Evolutionary conservation across 31 red algal genomes (phyloP).

Genomic region (Endocladia muricata): DNA sequence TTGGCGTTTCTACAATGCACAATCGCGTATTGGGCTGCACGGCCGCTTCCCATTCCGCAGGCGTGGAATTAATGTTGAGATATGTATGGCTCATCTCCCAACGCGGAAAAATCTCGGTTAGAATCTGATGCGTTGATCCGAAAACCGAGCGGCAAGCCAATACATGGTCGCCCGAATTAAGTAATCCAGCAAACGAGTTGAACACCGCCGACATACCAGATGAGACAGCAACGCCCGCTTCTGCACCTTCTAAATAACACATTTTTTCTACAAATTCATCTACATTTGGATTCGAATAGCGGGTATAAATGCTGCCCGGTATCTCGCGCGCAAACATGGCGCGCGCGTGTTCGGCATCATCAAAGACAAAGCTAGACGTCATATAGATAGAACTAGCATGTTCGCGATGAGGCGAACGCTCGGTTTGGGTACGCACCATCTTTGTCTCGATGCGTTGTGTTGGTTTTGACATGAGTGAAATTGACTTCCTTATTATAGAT

Average conservation of each 20-base stretch:
- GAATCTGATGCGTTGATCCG: not conserved
- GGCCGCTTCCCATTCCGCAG: too few species aligned
- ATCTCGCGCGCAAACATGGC: not conserved
- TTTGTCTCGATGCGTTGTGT: too few species aligned
- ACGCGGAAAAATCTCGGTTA: not conserved
- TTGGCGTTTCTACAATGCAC: too few species aligned
- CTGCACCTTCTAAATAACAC: not conserved
- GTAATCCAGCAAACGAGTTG: not conserved
- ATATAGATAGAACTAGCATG: not conserved
- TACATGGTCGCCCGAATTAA: not conserved
- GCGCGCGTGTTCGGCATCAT: not conserved
- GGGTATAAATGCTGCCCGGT: not conserved
- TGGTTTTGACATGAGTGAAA: too few species aligned
- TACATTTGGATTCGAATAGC: not conserved
- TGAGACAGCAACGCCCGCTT: not conserved
- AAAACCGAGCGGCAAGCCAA: not conserved
- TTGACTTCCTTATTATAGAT: too few species aligned
- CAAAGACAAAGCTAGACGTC: not conserved
- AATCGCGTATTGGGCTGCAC: too few species aligned
- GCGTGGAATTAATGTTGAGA: too few species aligned
- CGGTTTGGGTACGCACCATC: too few species aligned
- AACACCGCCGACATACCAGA: not conserved
- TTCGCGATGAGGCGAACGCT: not conserved
- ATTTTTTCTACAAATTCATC: not conserved
- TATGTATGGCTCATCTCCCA: slow-evolving; percentile 1